A percentile compares a stretch with the other conserved stretches of the same genome.
Evolutionary conservation across 345 rosid genomes (phyloP).

Genomic region (Toxicodendron radicans): DNA sequence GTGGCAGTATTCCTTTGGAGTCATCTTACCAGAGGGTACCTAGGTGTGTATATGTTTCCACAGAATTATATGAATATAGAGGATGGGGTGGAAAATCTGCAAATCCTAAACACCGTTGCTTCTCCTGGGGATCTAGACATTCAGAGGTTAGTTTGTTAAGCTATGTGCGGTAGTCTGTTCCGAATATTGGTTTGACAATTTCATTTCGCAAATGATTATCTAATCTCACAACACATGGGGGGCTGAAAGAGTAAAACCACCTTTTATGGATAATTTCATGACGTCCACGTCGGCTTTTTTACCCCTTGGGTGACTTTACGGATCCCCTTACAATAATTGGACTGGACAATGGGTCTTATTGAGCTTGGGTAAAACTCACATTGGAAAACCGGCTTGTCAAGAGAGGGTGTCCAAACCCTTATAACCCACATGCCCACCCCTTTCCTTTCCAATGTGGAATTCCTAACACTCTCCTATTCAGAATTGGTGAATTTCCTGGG

Average conservation of each 20-base stretch:
- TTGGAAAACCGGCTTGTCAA: too few species aligned
- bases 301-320: too few species aligned
- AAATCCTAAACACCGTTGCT: slow-evolving; percentile 68
- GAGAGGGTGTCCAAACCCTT: too few species aligned
- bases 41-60: slow-evolving; percentile 80
- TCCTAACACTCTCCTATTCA: background rate
- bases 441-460: too few species aligned
- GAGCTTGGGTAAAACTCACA: too few species aligned
- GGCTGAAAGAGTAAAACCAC: background rate
- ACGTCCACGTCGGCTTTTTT: too few species aligned
- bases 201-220: slow-evolving; percentile 8
- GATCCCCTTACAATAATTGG: too few species aligned
- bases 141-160: slow-evolving; percentile 61
- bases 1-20: slow-evolving; percentile 90
- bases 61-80: slow-evolving; percentile 76
- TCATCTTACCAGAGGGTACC: slow-evolving; percentile 78
- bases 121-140: slow-evolving; percentile 88
- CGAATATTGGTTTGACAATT: background rate
- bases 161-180: background rate
- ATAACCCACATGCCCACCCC: too few species aligned
- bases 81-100: slow-evolving; percentile 78
- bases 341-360: too few species aligned
- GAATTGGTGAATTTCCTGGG: background rate
- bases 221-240: background rate
- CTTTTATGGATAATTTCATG: too few species aligned